Evolutionary conservation across 805 yeast genomes (phyloP), one percentile per base, ranked within the genome.

Genomic region (Sugiyamaella qingdaonensis): DNA sequence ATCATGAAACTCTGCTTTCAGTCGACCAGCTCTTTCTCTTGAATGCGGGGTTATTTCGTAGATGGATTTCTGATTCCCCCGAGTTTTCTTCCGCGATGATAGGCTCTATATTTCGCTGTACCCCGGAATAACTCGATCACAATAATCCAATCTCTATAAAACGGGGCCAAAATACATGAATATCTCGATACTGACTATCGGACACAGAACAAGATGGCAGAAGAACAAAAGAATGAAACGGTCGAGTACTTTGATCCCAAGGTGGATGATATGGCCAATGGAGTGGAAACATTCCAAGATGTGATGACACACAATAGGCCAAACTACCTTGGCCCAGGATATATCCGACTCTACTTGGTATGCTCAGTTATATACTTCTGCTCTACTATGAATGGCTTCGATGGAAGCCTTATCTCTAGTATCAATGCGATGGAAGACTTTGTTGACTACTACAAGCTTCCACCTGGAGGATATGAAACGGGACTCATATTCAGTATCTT

Each of bases 261-360:
- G 16, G 10, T 29, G 33, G 48, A 44, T 14, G 27, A 21, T 10
- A 18, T 44, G 35, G 33, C 48, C 31, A 27, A 27, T 10, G 48
- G 48, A 11, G 48, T 44, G 24, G 48, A 44, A 29, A 44, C 48
- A 7, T 44, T 10, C 35, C 48, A 44, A 14, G 48, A 44, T n/a
- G 14, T 36, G 42, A 36, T 36, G 42, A n/a, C 42, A n/a, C 11
- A 36, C 16, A 36, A 36, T 36, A n/a, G 42, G 8, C 42, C 42
- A 36, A 36, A 36, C 14, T 18, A 36, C 18, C 42, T 36, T 9
- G 42, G 42, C 16, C 42, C n/a, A 13, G 42, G 42, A 8, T 36
- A 36, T 14, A 36, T 36, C 14, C 9, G 14, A 36, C 32, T 42
- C 14, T 36, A 36, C 16, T 14, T 36, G 11, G 42, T 36, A n/a